Percentiles rank a stretch among this genome's conserved stretches.
Conservation (phyloP, 2,329 filamentous ascomycete genomes). For the Xylariales sp. region DNA sequence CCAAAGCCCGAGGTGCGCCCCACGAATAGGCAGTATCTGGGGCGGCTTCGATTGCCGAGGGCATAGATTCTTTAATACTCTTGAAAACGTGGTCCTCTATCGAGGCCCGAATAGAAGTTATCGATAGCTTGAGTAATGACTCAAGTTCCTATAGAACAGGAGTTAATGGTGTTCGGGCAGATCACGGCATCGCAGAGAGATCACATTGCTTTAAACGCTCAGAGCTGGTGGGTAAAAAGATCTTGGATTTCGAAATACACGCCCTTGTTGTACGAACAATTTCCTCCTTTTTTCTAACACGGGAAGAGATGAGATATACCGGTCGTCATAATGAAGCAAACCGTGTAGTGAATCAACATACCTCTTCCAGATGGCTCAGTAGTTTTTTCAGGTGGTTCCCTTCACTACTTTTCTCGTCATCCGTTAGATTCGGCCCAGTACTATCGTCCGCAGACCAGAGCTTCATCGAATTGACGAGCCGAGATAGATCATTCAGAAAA, state of each 20-base stretch:
- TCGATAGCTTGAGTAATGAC: slow-evolving; percentile 52
- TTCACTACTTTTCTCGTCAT: slow-evolving; percentile 36
- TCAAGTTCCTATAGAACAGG: slow-evolving; percentile 50
- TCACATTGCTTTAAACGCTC: not conserved
- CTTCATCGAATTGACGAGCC: slow-evolving; percentile 63
- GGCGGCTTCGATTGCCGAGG: slow-evolving; percentile 54
- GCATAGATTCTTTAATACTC: slow-evolving; percentile 54
- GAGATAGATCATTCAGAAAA: slow-evolving; percentile 64
- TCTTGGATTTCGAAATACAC: slow-evolving; percentile 22
- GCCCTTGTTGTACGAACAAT: slow-evolving; percentile 12
- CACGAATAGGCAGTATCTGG: slow-evolving; percentile 53
- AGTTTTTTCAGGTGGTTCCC: slow-evolving; percentile 40
- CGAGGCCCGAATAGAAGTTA: slow-evolving; percentile 54
- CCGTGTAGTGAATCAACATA: slow-evolving; percentile 34
- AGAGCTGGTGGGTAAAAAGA: slow-evolving; percentile 4
- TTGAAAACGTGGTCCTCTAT: slow-evolving; percentile 60
- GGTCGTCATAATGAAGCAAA: slow-evolving; percentile 7
- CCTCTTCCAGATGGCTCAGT: slow-evolving; percentile 40
- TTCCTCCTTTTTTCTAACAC: not conserved
- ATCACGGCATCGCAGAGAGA: slow-evolving; percentile 10
- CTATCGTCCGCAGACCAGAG: slow-evolving; percentile 40
- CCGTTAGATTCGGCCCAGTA: slow-evolving; percentile 32
- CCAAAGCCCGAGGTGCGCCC: slow-evolving; percentile 53
- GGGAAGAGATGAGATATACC: not conserved
- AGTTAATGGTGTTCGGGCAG: slow-evolving; percentile 26